Evolutionary conservation across 345 rosid genomes (phyloP), one percentile per base, ranked within the genome.

Genomic region (Isatis tinctoria): DNA sequence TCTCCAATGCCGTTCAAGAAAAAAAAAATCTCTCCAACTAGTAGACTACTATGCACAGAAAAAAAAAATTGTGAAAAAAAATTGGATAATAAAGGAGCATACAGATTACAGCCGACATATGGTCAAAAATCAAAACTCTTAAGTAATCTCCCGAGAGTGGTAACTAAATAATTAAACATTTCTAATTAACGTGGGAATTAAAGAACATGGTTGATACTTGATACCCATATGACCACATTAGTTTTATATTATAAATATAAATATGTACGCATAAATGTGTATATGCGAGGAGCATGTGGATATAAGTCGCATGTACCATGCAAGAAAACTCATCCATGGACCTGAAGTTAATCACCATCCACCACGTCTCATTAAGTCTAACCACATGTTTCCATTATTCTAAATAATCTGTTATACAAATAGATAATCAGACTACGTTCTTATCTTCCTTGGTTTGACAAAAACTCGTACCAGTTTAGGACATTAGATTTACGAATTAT

Each of bases 251-350:
- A 32, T 58, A 5, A 12, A 39, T 16, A n/a, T 28, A 14, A 14
- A 35, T 8, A 8, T 56, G 20, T 57, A 18, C 1, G 14, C 4
- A 18, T 6, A 56, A 45, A 49, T 61, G 70, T 54, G 32, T 54
- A 36, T 56, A 24, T 32, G 35, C 16, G 16, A 10, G 30, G 16
- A 74, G 13, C 68, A 67, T 74, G 78, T 74, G 68, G 62, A 51
- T 59, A 40, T 39, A 39, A 67, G 69, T 40, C 74, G n/a, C n/a
- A 68, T 67, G 74, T 75, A 67, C 62, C 78, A 75, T 67, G 72
- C 63, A 68, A 75, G 64, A 75, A 60, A 75, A 40, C 79, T 74
- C 73, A 67, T 75, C 61, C 56, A 67, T 59, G 69, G 47, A 65
- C 60, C 41, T 66, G 52, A 56, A 74, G 17, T 66, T 74, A 68